phyloP scores from a whole-genome alignment of 176 grass and related monocot genomes.

The Carex cristatella region DNA sequence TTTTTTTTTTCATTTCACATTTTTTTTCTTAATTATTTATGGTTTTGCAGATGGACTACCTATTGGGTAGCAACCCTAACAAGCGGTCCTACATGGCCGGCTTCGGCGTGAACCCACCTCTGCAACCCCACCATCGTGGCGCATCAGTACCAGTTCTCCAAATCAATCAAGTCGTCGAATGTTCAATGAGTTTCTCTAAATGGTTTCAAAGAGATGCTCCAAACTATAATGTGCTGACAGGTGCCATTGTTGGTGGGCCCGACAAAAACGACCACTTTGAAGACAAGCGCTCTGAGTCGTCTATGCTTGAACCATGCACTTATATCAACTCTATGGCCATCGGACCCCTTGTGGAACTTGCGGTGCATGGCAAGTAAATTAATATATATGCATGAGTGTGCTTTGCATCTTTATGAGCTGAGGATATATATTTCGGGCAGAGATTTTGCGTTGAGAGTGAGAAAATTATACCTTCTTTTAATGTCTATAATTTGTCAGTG shows the following conservation, averaged over 20 bases:
- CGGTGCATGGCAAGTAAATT: slow-evolving; percentile 26
- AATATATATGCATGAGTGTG: neutral
- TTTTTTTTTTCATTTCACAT: neutral
- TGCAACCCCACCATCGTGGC: slow-evolving; percentile 75
- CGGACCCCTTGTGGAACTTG: slow-evolving; percentile 80
- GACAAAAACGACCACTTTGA: slow-evolving; percentile 55
- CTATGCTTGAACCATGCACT: slow-evolving; percentile 62
- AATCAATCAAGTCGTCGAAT: slow-evolving; percentile 24
- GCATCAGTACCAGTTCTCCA: slow-evolving; percentile 55
- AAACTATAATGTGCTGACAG: slow-evolving; percentile 80
- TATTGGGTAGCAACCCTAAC: slow-evolving; percentile 70
- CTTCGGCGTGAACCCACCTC: slow-evolving; percentile 58
- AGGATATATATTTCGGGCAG: neutral
- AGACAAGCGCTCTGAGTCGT: slow-evolving; percentile 48
- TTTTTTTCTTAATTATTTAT: neutral
- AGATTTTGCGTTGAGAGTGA: neutral
- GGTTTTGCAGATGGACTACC: slow-evolving; percentile 65
- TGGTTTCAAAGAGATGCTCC: slow-evolving; percentile 53
- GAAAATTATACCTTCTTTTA: neutral
- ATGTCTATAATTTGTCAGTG: slow-evolving; percentile 4
- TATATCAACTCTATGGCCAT: slow-evolving; percentile 95
- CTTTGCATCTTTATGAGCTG: neutral
- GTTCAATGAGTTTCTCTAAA: slow-evolving; percentile 67
- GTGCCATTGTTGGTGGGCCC: slow-evolving; percentile 83
- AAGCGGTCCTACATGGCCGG: slow-evolving; percentile 74